phyloP scores from a whole-genome alignment of 2,329 filamentous ascomycete species.

The Peltaster fructicola region DNA sequence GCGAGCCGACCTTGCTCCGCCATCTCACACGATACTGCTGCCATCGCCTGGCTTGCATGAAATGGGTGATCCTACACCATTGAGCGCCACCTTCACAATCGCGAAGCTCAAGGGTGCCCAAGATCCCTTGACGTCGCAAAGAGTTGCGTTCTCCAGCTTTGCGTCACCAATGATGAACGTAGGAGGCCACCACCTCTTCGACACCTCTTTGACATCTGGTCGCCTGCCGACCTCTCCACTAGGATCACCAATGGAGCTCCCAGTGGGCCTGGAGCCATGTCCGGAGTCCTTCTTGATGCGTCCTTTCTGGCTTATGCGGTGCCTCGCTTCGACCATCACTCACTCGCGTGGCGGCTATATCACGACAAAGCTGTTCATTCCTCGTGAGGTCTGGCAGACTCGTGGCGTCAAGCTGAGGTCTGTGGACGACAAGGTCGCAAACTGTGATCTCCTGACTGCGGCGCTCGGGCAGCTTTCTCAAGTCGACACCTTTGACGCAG shows the following conservation, averaged over 20 bases:
- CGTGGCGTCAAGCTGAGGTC: constrained; percentile 85
- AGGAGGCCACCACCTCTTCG: constrained; percentile 65
- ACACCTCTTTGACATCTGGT: constrained; percentile 30
- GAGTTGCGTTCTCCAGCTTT: constrained; percentile 33
- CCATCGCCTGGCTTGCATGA: constrained; percentile 40
- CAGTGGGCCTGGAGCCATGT: constrained; percentile 73
- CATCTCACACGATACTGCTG: constrained; percentile 57
- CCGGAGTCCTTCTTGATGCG: constrained; percentile 77
- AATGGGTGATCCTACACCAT: too few species aligned
- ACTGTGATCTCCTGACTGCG: constrained; percentile 79
- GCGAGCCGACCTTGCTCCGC: too few species aligned
- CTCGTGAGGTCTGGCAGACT: constrained; percentile 82
- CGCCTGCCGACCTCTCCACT: constrained; percentile 13
- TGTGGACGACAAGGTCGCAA: constrained; percentile 82
- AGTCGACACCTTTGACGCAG: constrained; percentile 79
- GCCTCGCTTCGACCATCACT: constrained; percentile 76
- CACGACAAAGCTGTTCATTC: constrained; percentile 80
- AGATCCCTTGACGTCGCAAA: constrained; percentile 15
- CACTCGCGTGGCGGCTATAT: constrained; percentile 86
- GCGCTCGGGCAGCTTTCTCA: constrained; percentile 53
- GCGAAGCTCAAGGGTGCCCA: constrained; percentile 20
- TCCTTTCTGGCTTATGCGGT: constrained; percentile 95
- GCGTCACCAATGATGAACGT: constrained; percentile 25
- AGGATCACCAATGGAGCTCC: constrained; percentile 32
- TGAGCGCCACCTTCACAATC: constrained; percentile 47